A percentile compares a stretch with the other conserved stretches of the same genome.
These are phyloP conservation scores for Auriscalpium vulgare DNA, from an alignment of 768 basidiomycete species.

Conservation along the genomic window DNA sequence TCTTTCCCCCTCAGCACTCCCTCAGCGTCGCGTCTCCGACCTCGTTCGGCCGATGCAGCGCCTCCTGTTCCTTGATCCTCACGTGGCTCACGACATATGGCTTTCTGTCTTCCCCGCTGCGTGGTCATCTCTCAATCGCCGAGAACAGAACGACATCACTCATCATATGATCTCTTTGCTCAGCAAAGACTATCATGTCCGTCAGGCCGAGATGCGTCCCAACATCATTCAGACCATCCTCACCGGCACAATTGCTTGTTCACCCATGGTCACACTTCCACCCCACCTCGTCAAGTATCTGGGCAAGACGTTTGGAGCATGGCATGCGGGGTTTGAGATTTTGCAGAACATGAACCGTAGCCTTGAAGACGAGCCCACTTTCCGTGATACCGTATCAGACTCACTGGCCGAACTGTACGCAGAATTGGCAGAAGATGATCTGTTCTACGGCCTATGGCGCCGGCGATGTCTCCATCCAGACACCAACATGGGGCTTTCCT, in stretches of 20 bases:
- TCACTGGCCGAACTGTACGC: conserved; percentile 93
- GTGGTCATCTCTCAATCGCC: conserved; percentile 79
- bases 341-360: conserved; percentile 71
- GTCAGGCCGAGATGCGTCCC: conserved; percentile 81
- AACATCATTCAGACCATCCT: conserved; percentile 92
- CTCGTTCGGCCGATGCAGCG: conserved; percentile 75
- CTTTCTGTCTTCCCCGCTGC: conserved; percentile 76
- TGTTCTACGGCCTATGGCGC: conserved; percentile 95
- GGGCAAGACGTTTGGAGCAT: conserved; percentile 93
- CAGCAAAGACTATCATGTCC: conserved; percentile 88
- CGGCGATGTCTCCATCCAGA: conserved; percentile 83
- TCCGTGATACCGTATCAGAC: conserved; percentile 81
- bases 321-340: conserved; percentile 86
- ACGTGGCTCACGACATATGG: conserved; percentile 79
- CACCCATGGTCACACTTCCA: conserved; percentile 80
- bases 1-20: conserved; percentile 29
- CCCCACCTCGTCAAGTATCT: conserved; percentile 95
- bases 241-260: conserved; percentile 75
- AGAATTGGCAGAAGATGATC: conserved; percentile 91
- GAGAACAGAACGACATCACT: conserved; percentile 84
- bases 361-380: conserved; percentile 70
- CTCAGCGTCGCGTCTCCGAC: conserved; percentile 37
- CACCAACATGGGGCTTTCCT: conserved; percentile 80
- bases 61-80: conserved; percentile 72
- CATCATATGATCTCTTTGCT: conserved; percentile 85